Percentiles rank a stretch among this genome's conserved stretches.
These are phyloP conservation scores for Rutstroemia sp. DNA, from an alignment of 2,329 filamentous ascomycete species.

Conservation along the genomic window DNA sequence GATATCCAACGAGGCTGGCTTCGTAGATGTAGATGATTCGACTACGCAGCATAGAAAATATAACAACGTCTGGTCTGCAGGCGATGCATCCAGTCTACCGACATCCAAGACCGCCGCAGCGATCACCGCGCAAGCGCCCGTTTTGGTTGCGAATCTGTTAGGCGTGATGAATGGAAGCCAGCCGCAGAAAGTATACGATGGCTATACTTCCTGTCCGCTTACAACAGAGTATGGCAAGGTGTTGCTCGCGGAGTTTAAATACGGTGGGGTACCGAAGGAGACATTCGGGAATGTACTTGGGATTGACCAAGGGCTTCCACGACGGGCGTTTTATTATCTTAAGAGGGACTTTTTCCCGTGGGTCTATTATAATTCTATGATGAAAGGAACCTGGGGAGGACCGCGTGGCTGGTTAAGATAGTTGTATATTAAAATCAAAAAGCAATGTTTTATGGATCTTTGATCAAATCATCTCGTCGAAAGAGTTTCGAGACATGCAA, in stretches of 20 bases:
- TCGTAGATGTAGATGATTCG: slow-evolving; percentile 48
- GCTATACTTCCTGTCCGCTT: slow-evolving; percentile 49
- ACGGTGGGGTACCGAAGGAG: slow-evolving; percentile 55
- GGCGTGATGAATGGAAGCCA: slow-evolving; percentile 38
- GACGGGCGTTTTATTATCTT: slow-evolving; percentile 51
- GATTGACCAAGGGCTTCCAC: slow-evolving; percentile 49
- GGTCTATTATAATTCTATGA: slow-evolving; percentile 54
- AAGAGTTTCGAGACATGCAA: no score
- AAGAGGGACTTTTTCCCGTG: slow-evolving; percentile 64
- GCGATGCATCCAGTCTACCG: slow-evolving; percentile 51
- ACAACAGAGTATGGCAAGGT: slow-evolving; percentile 54
- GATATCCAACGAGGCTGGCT: slow-evolving; percentile 48
- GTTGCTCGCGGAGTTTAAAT: slow-evolving; percentile 58
- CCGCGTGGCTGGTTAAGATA: slow-evolving; percentile 40
- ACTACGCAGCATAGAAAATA: slow-evolving; percentile 47
- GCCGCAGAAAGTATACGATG: slow-evolving; percentile 40
- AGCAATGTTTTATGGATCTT: no score
- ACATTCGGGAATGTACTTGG: slow-evolving; percentile 49
- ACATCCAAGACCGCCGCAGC: slow-evolving; percentile 51
- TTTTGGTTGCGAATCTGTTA: slow-evolving; percentile 43
- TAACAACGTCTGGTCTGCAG: slow-evolving; percentile 50
- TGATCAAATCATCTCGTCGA: no score
- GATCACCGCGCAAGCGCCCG: slow-evolving; percentile 43
- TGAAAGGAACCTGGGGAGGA: slow-evolving; percentile 56
- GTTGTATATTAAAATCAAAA: no score